Percentiles rank a stretch among this genome's conserved stretches.
Conservation (phyloP, 306 rosid species). For the Spatholobus suberectus region DNA sequence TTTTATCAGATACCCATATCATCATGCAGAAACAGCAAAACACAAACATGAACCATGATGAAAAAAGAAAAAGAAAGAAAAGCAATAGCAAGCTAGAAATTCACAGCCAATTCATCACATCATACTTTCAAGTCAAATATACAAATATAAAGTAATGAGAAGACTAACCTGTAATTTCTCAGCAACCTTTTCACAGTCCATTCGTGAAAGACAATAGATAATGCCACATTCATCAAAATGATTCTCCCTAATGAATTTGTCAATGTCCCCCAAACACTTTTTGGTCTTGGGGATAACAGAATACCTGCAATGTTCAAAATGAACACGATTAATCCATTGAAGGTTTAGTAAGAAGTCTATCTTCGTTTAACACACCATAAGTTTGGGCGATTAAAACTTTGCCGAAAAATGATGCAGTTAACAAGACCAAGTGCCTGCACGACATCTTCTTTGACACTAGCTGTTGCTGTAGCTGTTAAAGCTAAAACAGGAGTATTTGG, state of each 20-base stretch:
- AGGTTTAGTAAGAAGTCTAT: constrained; percentile 26
- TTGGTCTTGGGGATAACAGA: constrained; percentile 89
- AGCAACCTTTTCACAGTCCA: constrained; percentile 98
- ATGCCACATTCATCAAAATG: constrained; percentile 97
- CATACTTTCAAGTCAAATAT: constrained; percentile 30
- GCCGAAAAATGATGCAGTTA: constrained; percentile 92
- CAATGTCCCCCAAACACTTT: constrained; percentile 91
- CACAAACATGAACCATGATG: constrained; percentile 20
- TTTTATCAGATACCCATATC: background rate
- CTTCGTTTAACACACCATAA: constrained; percentile 59
- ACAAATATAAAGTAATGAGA: constrained; percentile 25
- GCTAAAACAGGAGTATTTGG: constrained; percentile 95
- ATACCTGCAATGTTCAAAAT: constrained; percentile 64
- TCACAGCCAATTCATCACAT: background rate
- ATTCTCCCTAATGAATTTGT: constrained; percentile 82
- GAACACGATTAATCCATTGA: constrained; percentile 31
- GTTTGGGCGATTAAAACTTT: constrained; percentile 99
- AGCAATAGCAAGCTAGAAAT: constrained; percentile 35
- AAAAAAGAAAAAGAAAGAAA: background rate
- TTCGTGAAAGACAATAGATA: constrained; percentile 95
- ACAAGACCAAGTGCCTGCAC: constrained; percentile 98
- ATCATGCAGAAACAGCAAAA: constrained; percentile 29
- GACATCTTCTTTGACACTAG: constrained; percentile 98
- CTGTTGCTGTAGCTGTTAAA: constrained; percentile 98
- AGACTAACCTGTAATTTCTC: constrained; percentile 86